phyloP scores from a whole-genome alignment of 805 yeast genomes.

The Myxozyma monticola region DNA sequence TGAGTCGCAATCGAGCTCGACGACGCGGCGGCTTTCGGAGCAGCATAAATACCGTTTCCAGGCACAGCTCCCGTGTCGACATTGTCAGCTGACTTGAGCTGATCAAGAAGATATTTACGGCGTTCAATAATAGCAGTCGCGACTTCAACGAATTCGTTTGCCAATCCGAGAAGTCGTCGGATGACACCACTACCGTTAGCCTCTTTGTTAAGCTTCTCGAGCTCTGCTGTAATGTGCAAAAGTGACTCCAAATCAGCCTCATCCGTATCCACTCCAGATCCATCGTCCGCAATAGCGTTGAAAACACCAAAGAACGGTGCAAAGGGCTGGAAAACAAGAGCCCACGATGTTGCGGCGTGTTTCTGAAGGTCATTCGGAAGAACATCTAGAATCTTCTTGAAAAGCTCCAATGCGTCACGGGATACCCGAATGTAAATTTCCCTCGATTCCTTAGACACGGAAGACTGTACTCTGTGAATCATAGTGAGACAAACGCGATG shows the following conservation, averaged over 20 bases:
- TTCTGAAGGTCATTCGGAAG: slow-evolving; percentile 11
- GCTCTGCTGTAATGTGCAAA: slow-evolving; percentile 10
- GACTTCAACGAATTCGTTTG: slow-evolving; percentile 23
- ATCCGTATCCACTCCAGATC: slow-evolving; percentile 12
- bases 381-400: slow-evolving; percentile 14
- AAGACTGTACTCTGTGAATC: slow-evolving; percentile 24
- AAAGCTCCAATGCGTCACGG: slow-evolving; percentile 20
- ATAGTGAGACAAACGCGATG: slow-evolving; percentile 23
- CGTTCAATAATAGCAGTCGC: slow-evolving; percentile 19
- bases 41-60: slow-evolving; percentile 1
- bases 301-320: slow-evolving; percentile 29
- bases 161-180: slow-evolving; percentile 14
- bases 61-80: slow-evolving; percentile 1
- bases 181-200: slow-evolving; percentile 21
- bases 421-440: slow-evolving; percentile 19
- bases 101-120: slow-evolving; percentile 11
- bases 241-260: slow-evolving; percentile 14
- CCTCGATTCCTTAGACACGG: slow-evolving; percentile 13
- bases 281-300: slow-evolving; percentile 23
- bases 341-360: slow-evolving; percentile 24
- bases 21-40: not conserved
- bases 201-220: slow-evolving; percentile 10
- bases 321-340: slow-evolving; percentile 27
- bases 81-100: slow-evolving; percentile 9
- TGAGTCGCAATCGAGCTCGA: slow-evolving; percentile 3